A percentile compares a stretch with the other conserved stretches of the same genome.
Evolutionary conservation across 495 filamentous ascomycete species (phyloP).

Genomic region (Aspergillus taichungensis): DNA sequence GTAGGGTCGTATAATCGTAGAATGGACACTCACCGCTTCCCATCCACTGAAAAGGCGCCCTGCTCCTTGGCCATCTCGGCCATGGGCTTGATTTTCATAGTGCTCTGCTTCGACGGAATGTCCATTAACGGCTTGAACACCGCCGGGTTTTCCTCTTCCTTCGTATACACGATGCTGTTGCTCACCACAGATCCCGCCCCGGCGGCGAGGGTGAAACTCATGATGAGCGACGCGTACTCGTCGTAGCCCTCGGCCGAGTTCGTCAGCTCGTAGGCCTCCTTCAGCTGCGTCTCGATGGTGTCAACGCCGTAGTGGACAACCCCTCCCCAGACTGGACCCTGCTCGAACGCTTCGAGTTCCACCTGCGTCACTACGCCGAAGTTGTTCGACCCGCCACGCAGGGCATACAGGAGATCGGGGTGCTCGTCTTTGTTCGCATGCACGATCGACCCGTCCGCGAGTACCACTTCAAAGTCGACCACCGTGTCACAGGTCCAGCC

Average conservation of each 20-base stretch:
- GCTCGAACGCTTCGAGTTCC: slow-evolving; percentile 15
- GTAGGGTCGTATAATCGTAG: background rate
- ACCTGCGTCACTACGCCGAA: slow-evolving; percentile 35
- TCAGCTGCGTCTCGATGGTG: slow-evolving; percentile 13
- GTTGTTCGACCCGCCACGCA: slow-evolving; percentile 30
- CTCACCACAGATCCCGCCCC: slow-evolving; percentile 2
- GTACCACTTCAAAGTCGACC: slow-evolving; percentile 24
- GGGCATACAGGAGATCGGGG: slow-evolving; percentile 21
- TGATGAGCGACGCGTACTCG: slow-evolving; percentile 19
- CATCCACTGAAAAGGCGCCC: slow-evolving; percentile 2
- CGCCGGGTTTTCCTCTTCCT: slow-evolving; percentile 16
- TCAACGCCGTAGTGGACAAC: slow-evolving; percentile 2
- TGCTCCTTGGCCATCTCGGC: slow-evolving; percentile 25
- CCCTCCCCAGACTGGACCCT: slow-evolving; percentile 35
- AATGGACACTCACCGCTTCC: slow-evolving; percentile 2
- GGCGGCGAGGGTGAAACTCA: slow-evolving; percentile 8
- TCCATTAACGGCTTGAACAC: slow-evolving; percentile 20
- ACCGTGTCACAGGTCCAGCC: slow-evolving; percentile 29
- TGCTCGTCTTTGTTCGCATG: slow-evolving; percentile 17
- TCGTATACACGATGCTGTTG: slow-evolving; percentile 18
- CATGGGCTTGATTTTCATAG: slow-evolving; percentile 25
- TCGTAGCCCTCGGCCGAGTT: slow-evolving; percentile 10
- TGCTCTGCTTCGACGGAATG: slow-evolving; percentile 17
- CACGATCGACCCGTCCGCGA: slow-evolving; percentile 22
- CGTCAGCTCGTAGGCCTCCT: slow-evolving; percentile 8